Evolutionary conservation across 805 yeast species (phyloP).

Genomic region (Dipodascopsis tothii): DNA sequence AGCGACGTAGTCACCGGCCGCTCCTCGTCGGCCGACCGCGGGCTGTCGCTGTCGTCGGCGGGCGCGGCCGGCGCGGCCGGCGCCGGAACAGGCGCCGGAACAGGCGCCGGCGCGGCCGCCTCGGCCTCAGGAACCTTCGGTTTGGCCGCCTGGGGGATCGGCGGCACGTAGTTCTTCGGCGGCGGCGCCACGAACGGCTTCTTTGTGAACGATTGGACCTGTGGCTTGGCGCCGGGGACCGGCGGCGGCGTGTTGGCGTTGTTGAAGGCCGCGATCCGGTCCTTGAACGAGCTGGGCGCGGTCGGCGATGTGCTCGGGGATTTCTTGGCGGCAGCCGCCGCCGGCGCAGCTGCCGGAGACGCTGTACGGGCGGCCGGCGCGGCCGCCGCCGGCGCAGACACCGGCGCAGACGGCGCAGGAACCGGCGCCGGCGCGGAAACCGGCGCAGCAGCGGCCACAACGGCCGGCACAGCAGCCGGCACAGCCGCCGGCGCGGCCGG

Average conservation of each 20-base stretch:
- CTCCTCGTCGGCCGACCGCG: conserved; percentile 3
- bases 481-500: background rate
- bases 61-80: background rate
- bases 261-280: conserved; percentile 47
- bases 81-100: background rate
- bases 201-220: conserved; percentile 44
- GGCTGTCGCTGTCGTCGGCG: background rate
- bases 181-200: conserved; percentile 53
- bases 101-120: conserved; percentile 1
- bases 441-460: conserved; percentile 2
- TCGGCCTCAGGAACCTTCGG: conserved; percentile 1
- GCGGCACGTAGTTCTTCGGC: conserved; percentile 34
- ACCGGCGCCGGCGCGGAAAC: conserved; percentile 4
- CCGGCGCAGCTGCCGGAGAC: conserved; percentile 11
- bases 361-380: conserved; percentile 14
- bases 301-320: conserved; percentile 3
- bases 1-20: conserved; percentile 44
- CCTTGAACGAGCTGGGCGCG: conserved; percentile 33
- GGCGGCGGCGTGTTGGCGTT: conserved; percentile 36
- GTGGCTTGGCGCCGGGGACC: conserved; percentile 34
- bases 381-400: conserved; percentile 3
- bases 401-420: conserved; percentile 1
- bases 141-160: conserved; percentile 13
- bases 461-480: background rate
- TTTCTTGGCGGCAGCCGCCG: background rate